Evolutionary conservation across 2,329 filamentous ascomycete genomes (phyloP).

Genomic region (Colletotrichum tropicicola): DNA sequence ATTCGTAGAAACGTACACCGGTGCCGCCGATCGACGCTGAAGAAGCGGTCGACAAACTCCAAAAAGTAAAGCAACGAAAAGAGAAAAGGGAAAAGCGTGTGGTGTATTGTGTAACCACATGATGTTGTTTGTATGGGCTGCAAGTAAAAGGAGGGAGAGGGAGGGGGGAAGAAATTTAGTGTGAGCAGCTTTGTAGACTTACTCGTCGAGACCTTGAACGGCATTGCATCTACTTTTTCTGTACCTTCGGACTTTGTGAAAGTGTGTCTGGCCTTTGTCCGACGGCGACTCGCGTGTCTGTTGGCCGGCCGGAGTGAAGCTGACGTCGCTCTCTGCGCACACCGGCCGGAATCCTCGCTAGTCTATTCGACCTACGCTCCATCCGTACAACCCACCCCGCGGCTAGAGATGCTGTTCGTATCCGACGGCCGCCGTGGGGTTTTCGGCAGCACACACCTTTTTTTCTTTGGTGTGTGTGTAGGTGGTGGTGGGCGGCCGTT

Average conservation of each 20-base stretch:
- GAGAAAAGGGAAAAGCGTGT: slow-evolving; percentile 14
- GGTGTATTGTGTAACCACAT: background rate
- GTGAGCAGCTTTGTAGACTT: slow-evolving; percentile 10
- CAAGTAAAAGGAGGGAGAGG: background rate
- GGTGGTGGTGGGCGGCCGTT: background rate
- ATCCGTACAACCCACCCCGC: background rate
- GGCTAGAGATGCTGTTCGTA: slow-evolving; percentile 2
- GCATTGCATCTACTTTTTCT: background rate
- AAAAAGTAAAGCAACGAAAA: background rate
- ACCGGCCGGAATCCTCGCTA: no score
- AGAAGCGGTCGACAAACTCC: background rate
- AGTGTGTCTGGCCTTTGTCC: background rate
- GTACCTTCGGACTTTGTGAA: background rate
- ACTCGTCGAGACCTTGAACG: slow-evolving; percentile 8
- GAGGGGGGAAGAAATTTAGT: background rate
- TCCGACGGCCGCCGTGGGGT: background rate
- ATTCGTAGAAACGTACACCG: slow-evolving; percentile 4
- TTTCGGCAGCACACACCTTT: background rate
- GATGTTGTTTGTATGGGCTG: background rate
- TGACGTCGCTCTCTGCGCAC: no score
- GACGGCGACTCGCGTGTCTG: background rate
- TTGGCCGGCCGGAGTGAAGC: background rate
- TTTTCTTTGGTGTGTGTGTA: background rate
- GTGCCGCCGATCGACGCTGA: background rate
- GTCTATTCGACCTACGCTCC: background rate